phyloP scores from a whole-genome alignment of 1,284 basidiomycete species.

The Tetrapyrgos nigripes region DNA sequence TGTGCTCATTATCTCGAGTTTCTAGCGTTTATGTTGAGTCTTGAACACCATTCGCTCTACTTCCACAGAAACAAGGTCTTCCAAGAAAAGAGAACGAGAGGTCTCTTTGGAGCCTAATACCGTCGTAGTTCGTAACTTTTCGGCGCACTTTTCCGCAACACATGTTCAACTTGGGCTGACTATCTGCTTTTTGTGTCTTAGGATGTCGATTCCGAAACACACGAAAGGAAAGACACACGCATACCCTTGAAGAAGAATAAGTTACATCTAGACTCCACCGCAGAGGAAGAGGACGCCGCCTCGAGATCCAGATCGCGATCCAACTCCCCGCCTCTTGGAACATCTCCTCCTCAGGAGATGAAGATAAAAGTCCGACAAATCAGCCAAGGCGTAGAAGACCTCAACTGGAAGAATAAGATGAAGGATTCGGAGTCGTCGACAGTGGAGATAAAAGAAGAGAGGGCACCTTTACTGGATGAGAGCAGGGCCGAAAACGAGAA shows the following conservation, averaged over 20 bases:
- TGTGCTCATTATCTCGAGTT: constrained; percentile 8
- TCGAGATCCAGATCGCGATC: constrained; percentile 49
- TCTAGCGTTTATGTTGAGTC: background rate
- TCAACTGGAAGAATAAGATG: constrained; percentile 66
- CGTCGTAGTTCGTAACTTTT: constrained; percentile 52
- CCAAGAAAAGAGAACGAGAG: constrained; percentile 74
- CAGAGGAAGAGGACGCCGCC: constrained; percentile 61
- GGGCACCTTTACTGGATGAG: constrained; percentile 1
- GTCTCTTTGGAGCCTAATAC: constrained; percentile 69
- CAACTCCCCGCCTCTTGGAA: constrained; percentile 51
- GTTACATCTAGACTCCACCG: constrained; percentile 60
- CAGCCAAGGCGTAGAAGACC: constrained; percentile 77
- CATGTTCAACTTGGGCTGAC: constrained; percentile 15
- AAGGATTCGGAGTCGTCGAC: constrained; percentile 32
- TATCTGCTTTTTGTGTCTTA: constrained; percentile 32
- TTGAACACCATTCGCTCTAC: background rate
- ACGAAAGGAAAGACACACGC: constrained; percentile 39
- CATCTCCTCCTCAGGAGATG: constrained; percentile 75
- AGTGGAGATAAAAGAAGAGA: constrained; percentile 24
- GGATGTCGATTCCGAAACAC: constrained; percentile 42
- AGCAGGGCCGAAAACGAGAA: constrained; percentile 14
- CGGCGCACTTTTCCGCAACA: constrained; percentile 31
- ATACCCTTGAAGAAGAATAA: constrained; percentile 79
- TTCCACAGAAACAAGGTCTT: constrained; percentile 38
- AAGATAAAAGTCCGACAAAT: constrained; percentile 78